Evolutionary conservation across 495 filamentous ascomycete genomes (phyloP).

Genomic region (Cenococcum geophilum): DNA sequence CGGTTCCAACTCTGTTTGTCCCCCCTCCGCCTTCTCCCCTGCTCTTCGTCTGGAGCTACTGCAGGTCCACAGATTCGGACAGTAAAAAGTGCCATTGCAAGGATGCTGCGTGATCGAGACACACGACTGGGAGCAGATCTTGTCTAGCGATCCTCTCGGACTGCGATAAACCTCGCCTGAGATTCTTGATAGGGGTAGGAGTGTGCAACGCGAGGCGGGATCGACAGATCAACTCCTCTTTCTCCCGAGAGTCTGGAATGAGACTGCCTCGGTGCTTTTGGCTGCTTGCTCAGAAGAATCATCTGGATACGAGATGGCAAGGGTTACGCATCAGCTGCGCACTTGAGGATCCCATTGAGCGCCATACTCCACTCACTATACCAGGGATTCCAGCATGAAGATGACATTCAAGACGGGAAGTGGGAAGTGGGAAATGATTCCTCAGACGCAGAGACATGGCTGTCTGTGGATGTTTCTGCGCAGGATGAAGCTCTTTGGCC

Average conservation of each 20-base stretch:
- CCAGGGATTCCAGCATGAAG: too few species aligned
- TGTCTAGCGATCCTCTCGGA: neutral
- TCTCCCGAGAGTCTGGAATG: neutral
- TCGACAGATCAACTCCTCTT: neutral
- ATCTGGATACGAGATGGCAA: constrained; percentile 2
- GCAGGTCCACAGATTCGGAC: constrained; percentile 26
- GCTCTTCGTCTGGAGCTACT: constrained; percentile 19
- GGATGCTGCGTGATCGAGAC: constrained; percentile 11
- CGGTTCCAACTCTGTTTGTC: neutral
- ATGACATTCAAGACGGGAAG: too few species aligned
- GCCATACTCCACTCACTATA: too few species aligned
- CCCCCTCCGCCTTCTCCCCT: constrained; percentile 1
- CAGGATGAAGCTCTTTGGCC: too few species aligned
- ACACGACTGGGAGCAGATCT: constrained; percentile 14
- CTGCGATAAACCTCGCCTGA: neutral
- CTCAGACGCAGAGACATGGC: too few species aligned
- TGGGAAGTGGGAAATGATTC: too few species aligned
- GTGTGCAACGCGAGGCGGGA: neutral
- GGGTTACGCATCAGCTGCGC: neutral
- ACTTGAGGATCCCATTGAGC: too few species aligned
- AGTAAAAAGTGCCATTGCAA: constrained; percentile 9
- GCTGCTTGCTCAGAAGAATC: neutral
- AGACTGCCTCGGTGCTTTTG: neutral
- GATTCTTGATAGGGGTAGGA: neutral
- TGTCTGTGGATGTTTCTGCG: too few species aligned